Base-by-base conservation (phyloP, 331 rosid species). In the Quercus lobata region DNA sequence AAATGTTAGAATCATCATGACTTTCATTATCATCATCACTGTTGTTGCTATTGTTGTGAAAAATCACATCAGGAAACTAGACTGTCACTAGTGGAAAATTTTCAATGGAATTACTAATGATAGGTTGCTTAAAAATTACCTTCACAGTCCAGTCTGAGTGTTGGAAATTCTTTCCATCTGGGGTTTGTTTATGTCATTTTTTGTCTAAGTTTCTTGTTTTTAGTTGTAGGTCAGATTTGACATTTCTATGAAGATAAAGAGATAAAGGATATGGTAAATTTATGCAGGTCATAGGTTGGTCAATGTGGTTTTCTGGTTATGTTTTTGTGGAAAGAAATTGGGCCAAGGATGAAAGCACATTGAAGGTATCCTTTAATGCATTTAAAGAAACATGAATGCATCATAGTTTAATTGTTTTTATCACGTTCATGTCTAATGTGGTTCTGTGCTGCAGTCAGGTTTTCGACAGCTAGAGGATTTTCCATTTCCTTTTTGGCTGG, bases 251-350 rank as follows among this genome's bases (percentile, higher is more conserved):
- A 7, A 60, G 58, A 62, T 65, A 44, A 11, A 27, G 5, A 15
- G 19, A 52, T 57, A 21, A 60, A 6, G 66, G 11, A 46, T 60
- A 32, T 15, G 66, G 69, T 71, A 49, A 62, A 66, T 80, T 53
- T 24, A 41, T 61, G 84, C 92, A 94, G 97, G 81, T 94, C 76
- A 76, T 94, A 74, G 98, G 98, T 80, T 94, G 98, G 98, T 94
- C 98, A 65, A 92, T 94, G 98, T 92, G 97, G 97, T 92, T 92
- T 82, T 81, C 91, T 77, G 97, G 87, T 24, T 94, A 87, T 83
- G 69, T 94, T 54, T 94, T 94, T 85, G 74, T 94, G 57, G 90
- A 92, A 82, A 92, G 98, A 87, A 80, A 82, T 63, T 94, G 98
- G 98, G 80, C 72, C 4, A 92, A 84, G 73, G 98, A 94, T 87